Percentiles rank a stretch among this genome's conserved stretches.
Evolutionary conservation across 768 basidiomycete genomes (phyloP).

Genomic region (Lactarius sanguifluus): DNA sequence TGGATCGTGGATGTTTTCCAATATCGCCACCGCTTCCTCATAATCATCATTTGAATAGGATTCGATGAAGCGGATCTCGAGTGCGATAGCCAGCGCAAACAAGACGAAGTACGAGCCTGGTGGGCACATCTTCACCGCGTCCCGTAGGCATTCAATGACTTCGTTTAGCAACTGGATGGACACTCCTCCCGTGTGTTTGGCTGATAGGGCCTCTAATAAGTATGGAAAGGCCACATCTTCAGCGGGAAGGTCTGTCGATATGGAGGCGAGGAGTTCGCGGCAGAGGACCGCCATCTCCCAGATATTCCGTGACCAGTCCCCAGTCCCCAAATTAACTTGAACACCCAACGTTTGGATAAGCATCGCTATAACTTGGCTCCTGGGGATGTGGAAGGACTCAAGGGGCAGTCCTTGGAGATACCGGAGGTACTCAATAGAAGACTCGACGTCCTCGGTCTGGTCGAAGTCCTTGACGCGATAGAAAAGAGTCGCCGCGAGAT

Average conservation of each 20-base stretch:
- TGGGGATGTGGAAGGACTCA: not conserved
- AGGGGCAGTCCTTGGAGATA: not conserved
- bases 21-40: not conserved
- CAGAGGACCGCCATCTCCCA: not conserved
- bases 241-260: not conserved
- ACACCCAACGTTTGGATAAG: not conserved
- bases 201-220: too few relatives aligned
- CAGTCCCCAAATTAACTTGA: not conserved
- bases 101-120: not conserved
- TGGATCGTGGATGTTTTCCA: not conserved
- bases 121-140: not conserved
- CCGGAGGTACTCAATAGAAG: not conserved
- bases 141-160: not conserved
- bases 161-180: not conserved
- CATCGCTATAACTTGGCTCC: not conserved
- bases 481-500: not conserved
- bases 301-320: not conserved
- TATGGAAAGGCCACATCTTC: too few relatives aligned
- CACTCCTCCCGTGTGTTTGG: too few relatives aligned
- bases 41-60: not conserved
- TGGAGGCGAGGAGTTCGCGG: not conserved
- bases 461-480: not conserved
- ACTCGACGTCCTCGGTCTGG: not conserved
- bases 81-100: not conserved
- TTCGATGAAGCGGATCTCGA: not conserved